Percentiles rank a stretch among this genome's conserved stretches.
Conservation (phyloP, 257 asterid species). For the Solanum appendiculatum region DNA sequence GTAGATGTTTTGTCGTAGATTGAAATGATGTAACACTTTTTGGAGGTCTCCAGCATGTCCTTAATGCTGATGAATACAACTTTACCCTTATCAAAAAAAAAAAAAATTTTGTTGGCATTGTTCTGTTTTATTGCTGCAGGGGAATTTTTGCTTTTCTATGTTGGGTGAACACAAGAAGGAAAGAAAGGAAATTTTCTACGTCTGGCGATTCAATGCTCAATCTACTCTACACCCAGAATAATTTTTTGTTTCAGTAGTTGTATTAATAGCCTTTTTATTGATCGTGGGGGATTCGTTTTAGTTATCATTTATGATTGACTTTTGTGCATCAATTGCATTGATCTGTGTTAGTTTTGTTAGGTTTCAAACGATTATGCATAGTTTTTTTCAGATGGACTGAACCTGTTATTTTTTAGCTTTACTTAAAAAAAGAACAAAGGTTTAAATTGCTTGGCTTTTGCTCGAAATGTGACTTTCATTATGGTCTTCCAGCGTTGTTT, state of each 20-base stretch:
- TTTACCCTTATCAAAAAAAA: too few species aligned
- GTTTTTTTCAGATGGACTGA: neutral
- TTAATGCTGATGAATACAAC: neutral
- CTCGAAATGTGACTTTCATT: too few species aligned
- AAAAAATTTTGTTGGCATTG: neutral
- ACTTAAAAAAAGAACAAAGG: neutral
- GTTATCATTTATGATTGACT: neutral
- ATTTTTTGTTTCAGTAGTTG: neutral
- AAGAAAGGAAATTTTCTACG: neutral
- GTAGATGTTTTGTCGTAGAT: neutral
- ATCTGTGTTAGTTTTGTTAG: neutral
- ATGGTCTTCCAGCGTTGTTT: neutral
- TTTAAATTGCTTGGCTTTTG: too few species aligned
- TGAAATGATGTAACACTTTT: neutral
- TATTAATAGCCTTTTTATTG: neutral
- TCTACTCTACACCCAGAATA: neutral
- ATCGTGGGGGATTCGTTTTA: neutral
- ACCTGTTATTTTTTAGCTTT: neutral
- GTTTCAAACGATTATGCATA: neutral
- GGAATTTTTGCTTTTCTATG: neutral
- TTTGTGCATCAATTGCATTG: neutral
- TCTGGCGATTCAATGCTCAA: neutral
- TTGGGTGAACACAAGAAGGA: neutral
- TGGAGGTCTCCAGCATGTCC: neutral
- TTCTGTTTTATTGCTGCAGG: neutral